These are phyloP conservation scores for Rhizopogon salebrosus DNA, from an alignment of 768 basidiomycete species.

Conservation along the genomic window DNA sequence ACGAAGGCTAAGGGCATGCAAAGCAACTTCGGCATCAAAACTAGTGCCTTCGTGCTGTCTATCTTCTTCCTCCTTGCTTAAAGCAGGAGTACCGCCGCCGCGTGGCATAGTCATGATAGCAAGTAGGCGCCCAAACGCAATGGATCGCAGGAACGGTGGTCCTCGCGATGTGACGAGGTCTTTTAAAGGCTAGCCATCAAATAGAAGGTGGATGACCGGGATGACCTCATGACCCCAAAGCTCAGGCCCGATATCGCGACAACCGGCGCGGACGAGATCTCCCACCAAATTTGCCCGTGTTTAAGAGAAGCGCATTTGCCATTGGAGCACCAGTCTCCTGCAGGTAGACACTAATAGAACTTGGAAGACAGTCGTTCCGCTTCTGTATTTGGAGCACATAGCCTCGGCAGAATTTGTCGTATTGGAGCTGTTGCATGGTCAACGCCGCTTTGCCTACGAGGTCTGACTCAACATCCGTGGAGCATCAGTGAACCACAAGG, in stretches of 20 bases:
- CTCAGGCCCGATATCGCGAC: background rate
- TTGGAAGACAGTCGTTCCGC: too few species aligned
- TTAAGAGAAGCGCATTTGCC: too few species aligned
- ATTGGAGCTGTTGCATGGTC: too few species aligned
- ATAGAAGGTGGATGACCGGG: background rate
- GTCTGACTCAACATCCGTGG: too few species aligned
- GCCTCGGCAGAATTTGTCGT: too few species aligned
- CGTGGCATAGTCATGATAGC: background rate
- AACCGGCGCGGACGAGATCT: too few species aligned
- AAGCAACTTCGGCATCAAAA: conserved; percentile 31
- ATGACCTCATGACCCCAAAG: background rate
- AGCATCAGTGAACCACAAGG: too few species aligned
- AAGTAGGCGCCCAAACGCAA: background rate
- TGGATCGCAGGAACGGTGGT: background rate
- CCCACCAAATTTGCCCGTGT: too few species aligned
- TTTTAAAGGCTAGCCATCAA: background rate
- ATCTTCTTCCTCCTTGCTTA: background rate
- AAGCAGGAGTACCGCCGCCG: background rate
- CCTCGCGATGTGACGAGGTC: background rate
- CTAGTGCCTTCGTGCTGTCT: conserved; percentile 14
- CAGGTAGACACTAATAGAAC: too few species aligned
- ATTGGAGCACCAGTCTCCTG: too few species aligned
- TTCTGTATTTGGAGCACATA: too few species aligned
- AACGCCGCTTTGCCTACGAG: too few species aligned
- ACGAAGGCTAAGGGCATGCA: conserved; percentile 29